These are phyloP conservation scores for Dioscorea cayenensis DNA, from an alignment of 116 monocot genomes.

Conservation along the genomic window DNA sequence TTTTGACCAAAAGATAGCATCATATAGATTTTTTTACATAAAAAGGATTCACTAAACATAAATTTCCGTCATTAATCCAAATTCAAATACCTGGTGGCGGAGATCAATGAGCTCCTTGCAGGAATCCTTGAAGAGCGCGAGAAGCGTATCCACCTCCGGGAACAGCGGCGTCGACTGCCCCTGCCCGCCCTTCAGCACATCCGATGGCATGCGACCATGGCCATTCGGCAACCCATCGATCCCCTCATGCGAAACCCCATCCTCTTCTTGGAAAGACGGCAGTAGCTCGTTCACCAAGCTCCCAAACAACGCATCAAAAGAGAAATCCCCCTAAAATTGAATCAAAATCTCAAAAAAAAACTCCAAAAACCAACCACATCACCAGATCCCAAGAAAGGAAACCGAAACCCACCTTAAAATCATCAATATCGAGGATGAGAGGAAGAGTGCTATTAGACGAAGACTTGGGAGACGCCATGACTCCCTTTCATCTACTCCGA, in stretches of 20 bases:
- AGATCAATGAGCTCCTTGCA: conserved; percentile 93
- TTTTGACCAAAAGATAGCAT: conserved; percentile 10
- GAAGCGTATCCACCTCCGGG: conserved; percentile 84
- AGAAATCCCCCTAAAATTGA: conserved; percentile 78
- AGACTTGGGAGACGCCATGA: not conserved
- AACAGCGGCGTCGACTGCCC: conserved; percentile 52
- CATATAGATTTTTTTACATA: not conserved
- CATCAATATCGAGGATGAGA: conserved; percentile 72
- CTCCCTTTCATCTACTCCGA: conserved; percentile 1
- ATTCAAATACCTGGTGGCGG: conserved; percentile 47
- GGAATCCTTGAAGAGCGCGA: conserved; percentile 84
- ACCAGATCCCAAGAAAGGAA: not conserved
- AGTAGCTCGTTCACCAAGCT: conserved; percentile 83
- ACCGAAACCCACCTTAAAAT: conserved; percentile 69
- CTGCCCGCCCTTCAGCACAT: conserved; percentile 12
- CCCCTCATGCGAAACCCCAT: conserved; percentile 35
- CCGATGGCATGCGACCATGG: conserved; percentile 25
- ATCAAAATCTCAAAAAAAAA: not conserved
- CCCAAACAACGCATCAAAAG: conserved; percentile 94
- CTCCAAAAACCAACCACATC: not conserved
- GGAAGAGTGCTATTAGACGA: conserved; percentile 42
- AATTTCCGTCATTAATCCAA: not conserved
- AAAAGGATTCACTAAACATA: not conserved
- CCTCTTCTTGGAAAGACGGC: conserved; percentile 75
- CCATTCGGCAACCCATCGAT: conserved; percentile 43